Percentiles rank a stretch among this genome's conserved stretches.
Evolutionary conservation across 2,329 filamentous ascomycete genomes (phyloP).

Genomic region (Myriosclerotinia curreyana): DNA sequence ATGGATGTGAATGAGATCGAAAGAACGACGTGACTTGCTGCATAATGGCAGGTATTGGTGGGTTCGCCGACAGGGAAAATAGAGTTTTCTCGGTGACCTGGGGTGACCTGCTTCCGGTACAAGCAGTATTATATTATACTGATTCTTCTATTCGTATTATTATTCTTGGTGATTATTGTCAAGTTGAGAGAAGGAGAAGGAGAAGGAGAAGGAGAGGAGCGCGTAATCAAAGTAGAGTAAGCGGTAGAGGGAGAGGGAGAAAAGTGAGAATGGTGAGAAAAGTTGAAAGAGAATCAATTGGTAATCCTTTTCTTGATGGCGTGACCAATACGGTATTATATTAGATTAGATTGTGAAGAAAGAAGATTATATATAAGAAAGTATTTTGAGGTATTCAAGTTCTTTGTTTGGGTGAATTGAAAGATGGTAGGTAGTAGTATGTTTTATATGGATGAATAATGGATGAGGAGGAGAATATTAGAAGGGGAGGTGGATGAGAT

Average conservation of each 20-base stretch:
- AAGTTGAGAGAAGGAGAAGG: too few species aligned
- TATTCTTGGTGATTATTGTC: too few species aligned
- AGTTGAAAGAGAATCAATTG: neutral
- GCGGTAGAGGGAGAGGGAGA: neutral
- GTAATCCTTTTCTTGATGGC: neutral
- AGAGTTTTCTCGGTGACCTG: neutral
- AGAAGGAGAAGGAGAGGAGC: too few species aligned
- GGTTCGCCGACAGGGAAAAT: constrained; percentile 1
- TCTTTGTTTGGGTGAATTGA: neutral
- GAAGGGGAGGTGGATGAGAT: neutral
- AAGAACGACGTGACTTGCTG: constrained; percentile 22
- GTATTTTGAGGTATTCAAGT: neutral
- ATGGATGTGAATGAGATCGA: constrained; percentile 15
- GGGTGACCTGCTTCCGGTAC: neutral
- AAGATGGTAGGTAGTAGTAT: neutral
- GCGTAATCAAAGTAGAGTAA: neutral
- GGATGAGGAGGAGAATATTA: too few species aligned
- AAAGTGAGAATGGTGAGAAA: neutral
- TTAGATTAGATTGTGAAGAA: too few species aligned
- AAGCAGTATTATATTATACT: neutral
- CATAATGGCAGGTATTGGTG: constrained; percentile 20
- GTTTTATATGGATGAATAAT: too few species aligned
- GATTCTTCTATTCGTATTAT: too few species aligned
- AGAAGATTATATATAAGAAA: neutral
- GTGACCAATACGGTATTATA: neutral